phyloP scores from a whole-genome alignment of 1,284 basidiomycete species.

The Malassezia equina region DNA sequence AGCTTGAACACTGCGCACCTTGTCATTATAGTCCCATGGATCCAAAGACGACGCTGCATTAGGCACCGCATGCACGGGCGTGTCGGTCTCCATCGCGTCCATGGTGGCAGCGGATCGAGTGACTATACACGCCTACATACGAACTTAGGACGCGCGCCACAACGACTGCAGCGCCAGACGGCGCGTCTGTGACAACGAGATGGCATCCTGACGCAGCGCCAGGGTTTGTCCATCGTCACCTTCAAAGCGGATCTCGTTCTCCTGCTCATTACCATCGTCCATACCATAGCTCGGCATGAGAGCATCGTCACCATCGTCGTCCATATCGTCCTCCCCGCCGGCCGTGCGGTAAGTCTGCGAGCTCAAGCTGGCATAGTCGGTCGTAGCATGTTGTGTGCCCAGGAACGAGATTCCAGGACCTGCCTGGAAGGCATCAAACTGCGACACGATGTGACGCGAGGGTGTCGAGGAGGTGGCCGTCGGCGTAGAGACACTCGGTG shows the following conservation, averaged over 20 bases:
- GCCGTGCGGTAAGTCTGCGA: background rate
- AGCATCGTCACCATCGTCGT: conserved; percentile 30
- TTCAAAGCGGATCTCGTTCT: conserved; percentile 30
- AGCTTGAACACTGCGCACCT: conserved; percentile 8
- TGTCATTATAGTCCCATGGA: conserved; percentile 10
- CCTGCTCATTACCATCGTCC: conserved; percentile 22
- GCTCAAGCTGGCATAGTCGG: background rate
- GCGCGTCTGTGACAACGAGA: conserved; percentile 39
- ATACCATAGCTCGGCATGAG: conserved; percentile 18
- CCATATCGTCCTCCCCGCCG: conserved; percentile 19
- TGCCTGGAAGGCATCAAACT: conserved; percentile 38
- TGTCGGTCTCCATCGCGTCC: conserved; percentile 9
- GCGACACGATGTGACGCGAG: conserved; percentile 30
- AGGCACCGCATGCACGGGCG: background rate
- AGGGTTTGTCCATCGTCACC: conserved; percentile 43
- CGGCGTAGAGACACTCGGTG: background rate
- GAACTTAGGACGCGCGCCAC: conserved; percentile 3
- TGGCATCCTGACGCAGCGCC: conserved; percentile 38
- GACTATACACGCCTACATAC: background rate
- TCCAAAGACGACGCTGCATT: conserved; percentile 5
- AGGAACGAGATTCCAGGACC: conserved; percentile 33
- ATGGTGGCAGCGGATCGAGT: background rate
- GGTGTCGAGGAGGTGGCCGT: background rate
- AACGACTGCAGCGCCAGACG: conserved; percentile 4
- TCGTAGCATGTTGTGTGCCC: conserved; percentile 12